Percentiles rank a stretch among this genome's conserved stretches.
These are phyloP conservation scores for Cairneyella variabilis DNA, from an alignment of 495 filamentous ascomycete genomes.

Conservation along the genomic window DNA sequence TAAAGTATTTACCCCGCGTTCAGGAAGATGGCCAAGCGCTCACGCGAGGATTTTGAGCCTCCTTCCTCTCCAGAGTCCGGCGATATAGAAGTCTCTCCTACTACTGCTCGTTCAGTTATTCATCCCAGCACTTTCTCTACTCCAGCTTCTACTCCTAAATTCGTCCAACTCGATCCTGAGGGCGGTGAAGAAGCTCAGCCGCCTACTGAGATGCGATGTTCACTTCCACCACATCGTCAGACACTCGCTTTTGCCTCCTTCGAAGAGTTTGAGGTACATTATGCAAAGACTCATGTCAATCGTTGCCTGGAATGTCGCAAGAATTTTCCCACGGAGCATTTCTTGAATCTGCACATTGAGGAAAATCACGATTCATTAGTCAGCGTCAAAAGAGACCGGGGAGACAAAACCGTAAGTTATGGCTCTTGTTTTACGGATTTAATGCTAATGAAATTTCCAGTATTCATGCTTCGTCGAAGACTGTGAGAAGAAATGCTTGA, in stretches of 20 bases:
- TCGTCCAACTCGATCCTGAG: slow-evolving; percentile 21
- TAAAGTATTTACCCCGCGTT: slow-evolving; percentile 28
- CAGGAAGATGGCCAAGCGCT: slow-evolving; percentile 56
- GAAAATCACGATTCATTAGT: slow-evolving; percentile 86
- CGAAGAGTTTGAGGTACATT: slow-evolving; percentile 85
- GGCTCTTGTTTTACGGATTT: not conserved
- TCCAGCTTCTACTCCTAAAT: slow-evolving; percentile 16
- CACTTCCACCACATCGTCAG: slow-evolving; percentile 72
- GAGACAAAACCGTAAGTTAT: slow-evolving; percentile 79
- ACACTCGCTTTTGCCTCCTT: slow-evolving; percentile 66
- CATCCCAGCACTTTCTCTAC: slow-evolving; percentile 2
- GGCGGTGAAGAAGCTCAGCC: slow-evolving; percentile 18
- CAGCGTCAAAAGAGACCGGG: slow-evolving; percentile 65
- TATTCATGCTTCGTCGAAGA: slow-evolving; percentile 86
- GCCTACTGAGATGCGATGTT: slow-evolving; percentile 48
- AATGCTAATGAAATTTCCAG: slow-evolving; percentile 35
- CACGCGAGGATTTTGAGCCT: slow-evolving; percentile 45
- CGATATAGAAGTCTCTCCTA: slow-evolving; percentile 2
- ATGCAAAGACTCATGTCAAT: slow-evolving; percentile 75
- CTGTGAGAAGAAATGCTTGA: slow-evolving; percentile 83
- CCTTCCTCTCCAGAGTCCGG: slow-evolving; percentile 24
- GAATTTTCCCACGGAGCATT: slow-evolving; percentile 69
- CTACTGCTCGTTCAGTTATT: slow-evolving; percentile 4
- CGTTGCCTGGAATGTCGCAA: slow-evolving; percentile 77
- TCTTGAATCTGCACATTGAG: slow-evolving; percentile 80